Base-by-base conservation (phyloP, 139 green algal genomes). In the Tetradesmus lagerheimii region DNA sequence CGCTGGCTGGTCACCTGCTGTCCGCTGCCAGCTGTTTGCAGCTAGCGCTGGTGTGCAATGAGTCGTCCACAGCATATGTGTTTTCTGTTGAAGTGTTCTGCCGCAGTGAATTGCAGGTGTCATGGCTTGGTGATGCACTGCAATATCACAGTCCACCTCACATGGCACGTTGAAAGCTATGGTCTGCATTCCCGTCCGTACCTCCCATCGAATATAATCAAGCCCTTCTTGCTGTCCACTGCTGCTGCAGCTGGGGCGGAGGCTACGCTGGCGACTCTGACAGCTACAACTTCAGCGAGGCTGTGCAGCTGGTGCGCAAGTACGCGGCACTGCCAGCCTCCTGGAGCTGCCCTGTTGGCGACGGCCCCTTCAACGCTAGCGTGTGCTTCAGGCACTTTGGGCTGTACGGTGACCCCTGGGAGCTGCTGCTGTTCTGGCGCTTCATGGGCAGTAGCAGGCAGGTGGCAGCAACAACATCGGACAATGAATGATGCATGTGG, bases 331-430 rank as follows among this genome's bases (percentile, higher is more conserved):
- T 80, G 31, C 71, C 71, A 11, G 25, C 31, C 25, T 9, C 31
- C 23, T 80, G 71, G 71, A 80, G 71, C 71, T 43, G 31, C 71
- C 31, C 34, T 11, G 71, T 39, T 23, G 71, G 71, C 31, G 71
- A 80, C 2, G 71, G 71, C 11, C 31, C 71, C 71, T 80, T 80
- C 71, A 80, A 80, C 34, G 71, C 34, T 16, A 14, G 31, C 11
- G 71, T 80, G 71, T 43, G 31, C 31, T 80, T 43, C 71, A 18
- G 71, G 14, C 71, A 80, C 71, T 80, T 80, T 80, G 71, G 71
- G 25, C 31, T 80, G 31, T 39, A 43, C 14, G 71, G 31, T 39
- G 71, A 80, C 71, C 71, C 71, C 25, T 80, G 71, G 71, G 71
- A 80, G 71, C 71, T 80, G 31, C 34, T 80, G 31, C 34, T 78